Evolutionary conservation across 2,329 filamentous ascomycete genomes (phyloP).

Genomic region (Colletotrichum godetiae): DNA sequence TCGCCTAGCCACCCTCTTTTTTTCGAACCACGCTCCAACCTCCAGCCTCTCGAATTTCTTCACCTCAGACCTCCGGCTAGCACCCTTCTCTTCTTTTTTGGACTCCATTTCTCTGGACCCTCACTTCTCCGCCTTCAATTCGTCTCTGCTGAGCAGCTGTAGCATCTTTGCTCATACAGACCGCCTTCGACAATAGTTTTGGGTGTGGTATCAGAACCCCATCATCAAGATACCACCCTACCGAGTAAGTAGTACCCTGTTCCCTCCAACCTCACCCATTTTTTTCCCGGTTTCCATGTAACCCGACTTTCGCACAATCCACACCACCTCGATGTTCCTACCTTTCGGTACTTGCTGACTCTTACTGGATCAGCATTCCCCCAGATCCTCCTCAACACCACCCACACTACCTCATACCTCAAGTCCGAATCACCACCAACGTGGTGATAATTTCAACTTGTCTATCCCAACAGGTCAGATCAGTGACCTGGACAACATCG

Average conservation of each 20-base stretch:
- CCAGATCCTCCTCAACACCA: slow-evolving; percentile 7
- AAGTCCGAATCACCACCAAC: slow-evolving; percentile 46
- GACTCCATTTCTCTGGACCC: slow-evolving; percentile 5
- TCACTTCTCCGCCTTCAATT: slow-evolving; percentile 14
- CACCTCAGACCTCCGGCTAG: slow-evolving; percentile 7
- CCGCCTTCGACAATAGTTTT: slow-evolving; percentile 29
- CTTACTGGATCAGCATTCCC: slow-evolving; percentile 20
- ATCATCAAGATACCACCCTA: slow-evolving; percentile 31
- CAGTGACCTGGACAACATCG: slow-evolving; percentile 50
- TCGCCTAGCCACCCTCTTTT: slow-evolving; percentile 35
- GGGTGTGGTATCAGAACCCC: slow-evolving; percentile 24
- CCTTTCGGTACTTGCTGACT: slow-evolving; percentile 26
- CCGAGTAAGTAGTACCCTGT: slow-evolving; percentile 27
- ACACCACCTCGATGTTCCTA: slow-evolving; percentile 16
- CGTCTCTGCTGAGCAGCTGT: slow-evolving; percentile 22
- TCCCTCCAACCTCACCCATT: slow-evolving; percentile 33
- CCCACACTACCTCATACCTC: not conserved
- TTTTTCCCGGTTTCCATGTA: slow-evolving; percentile 9
- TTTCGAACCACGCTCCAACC: slow-evolving; percentile 27
- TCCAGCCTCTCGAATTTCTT: slow-evolving; percentile 34
- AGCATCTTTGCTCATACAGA: slow-evolving; percentile 24
- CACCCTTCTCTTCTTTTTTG: not conserved
- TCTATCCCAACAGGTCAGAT: slow-evolving; percentile 52
- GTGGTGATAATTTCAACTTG: slow-evolving; percentile 61
- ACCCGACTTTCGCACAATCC: slow-evolving; percentile 16